Evolutionary conservation across 805 yeast species (phyloP).

Genomic region (Saturnispora mendoncae): DNA sequence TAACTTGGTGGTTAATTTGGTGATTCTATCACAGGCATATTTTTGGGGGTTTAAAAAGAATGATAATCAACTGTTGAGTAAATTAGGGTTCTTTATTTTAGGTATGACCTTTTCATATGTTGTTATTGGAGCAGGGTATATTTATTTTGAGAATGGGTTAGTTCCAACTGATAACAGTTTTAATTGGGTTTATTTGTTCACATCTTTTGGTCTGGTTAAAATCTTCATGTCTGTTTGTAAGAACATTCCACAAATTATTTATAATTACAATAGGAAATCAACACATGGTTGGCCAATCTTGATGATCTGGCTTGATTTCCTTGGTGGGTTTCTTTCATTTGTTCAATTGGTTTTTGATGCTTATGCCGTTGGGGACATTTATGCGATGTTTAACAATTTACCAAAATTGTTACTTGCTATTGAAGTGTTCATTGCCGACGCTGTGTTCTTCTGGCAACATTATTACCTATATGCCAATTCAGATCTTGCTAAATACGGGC

Average conservation of each 20-base stretch:
- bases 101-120: conserved; percentile 14
- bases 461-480: conserved; percentile 24
- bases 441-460: conserved; percentile 27
- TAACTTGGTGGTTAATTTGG: conserved; percentile 22
- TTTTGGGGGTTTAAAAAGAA: conserved; percentile 28
- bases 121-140: conserved; percentile 10
- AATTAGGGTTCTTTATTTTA: conserved; percentile 18
- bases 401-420: conserved; percentile 27
- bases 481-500: conserved; percentile 21
- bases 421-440: conserved; percentile 26
- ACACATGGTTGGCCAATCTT: conserved; percentile 33
- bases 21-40: conserved; percentile 27
- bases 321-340: conserved; percentile 26
- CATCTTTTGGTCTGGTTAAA: conserved; percentile 28
- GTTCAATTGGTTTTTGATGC: conserved; percentile 27
- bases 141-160: conserved; percentile 11
- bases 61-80: conserved; percentile 24
- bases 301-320: conserved; percentile 28
- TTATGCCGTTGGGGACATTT: conserved; percentile 17
- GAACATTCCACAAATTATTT: conserved; percentile 29
- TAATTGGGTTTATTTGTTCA: conserved; percentile 28
- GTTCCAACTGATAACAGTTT: conserved; percentile 12
- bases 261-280: conserved; percentile 28
- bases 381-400: conserved; percentile 23
- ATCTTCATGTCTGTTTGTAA: conserved; percentile 29